Evolutionary conservation across 352 stramenopile species (phyloP).

Genomic region (Saprolegnia parasitica): DNA sequence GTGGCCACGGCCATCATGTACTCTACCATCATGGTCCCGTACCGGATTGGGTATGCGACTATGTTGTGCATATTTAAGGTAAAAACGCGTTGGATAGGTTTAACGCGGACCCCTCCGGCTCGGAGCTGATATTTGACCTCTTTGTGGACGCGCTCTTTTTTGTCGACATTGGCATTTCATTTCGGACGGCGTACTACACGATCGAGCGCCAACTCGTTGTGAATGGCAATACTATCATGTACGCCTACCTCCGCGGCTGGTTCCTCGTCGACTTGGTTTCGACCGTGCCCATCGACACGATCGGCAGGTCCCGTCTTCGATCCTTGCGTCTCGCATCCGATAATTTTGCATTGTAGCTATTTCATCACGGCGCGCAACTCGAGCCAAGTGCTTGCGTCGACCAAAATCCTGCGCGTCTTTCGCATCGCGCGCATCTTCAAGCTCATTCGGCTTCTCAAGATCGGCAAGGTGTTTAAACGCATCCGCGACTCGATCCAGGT

Average conservation of each 20-base stretch:
- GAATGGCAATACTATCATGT: conserved; percentile 39
- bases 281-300: conserved; percentile 69
- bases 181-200: conserved; percentile 83
- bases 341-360: background rate
- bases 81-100: background rate
- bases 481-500: conserved; percentile 71
- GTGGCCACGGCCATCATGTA: conserved; percentile 77
- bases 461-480: conserved; percentile 81
- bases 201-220: conserved; percentile 51
- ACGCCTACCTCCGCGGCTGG: conserved; percentile 71
- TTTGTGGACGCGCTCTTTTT: conserved; percentile 82
- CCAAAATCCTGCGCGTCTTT: conserved; percentile 68
- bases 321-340: background rate
- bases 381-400: conserved; percentile 9
- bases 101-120: conserved; percentile 2
- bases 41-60: conserved; percentile 71
- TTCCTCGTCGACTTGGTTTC: conserved; percentile 81
- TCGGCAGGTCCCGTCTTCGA: conserved; percentile 39
- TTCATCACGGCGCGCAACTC: background rate
- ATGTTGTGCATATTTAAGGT: background rate
- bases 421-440: conserved; percentile 84
- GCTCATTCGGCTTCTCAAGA: conserved; percentile 85
- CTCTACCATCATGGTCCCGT: conserved; percentile 85
- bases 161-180: conserved; percentile 81
- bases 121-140: conserved; percentile 64